Conservation (phyloP, 2,329 filamentous ascomycete genomes). For the Hypocreales sp. region DNA sequence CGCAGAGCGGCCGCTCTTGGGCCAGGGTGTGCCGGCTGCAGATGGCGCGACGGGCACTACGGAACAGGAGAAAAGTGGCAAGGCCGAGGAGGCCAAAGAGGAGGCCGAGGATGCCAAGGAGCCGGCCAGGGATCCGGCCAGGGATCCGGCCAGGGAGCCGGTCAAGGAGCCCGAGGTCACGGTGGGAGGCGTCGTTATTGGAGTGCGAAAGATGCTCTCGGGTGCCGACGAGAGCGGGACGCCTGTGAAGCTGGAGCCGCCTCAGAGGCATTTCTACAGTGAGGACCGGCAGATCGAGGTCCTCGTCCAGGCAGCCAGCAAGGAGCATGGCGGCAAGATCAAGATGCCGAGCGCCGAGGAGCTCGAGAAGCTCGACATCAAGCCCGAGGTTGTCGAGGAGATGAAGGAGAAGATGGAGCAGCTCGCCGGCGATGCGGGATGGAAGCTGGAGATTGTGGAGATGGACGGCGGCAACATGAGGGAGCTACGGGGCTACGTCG, state of each 20-base stretch:
- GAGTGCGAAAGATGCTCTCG: constrained; percentile 32
- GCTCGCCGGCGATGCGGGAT: constrained; percentile 54
- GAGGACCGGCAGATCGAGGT: constrained; percentile 22
- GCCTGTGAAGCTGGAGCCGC: constrained; percentile 27
- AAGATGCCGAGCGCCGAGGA: constrained; percentile 49
- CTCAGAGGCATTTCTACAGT: constrained; percentile 22
- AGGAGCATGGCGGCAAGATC: constrained; percentile 45
- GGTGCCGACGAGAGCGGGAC: constrained; percentile 29
- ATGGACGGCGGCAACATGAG: constrained; percentile 34
- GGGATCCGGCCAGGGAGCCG: constrained; percentile 1
- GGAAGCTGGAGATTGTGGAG: constrained; percentile 71
- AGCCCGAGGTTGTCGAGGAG: constrained; percentile 50
- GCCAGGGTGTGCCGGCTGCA: constrained; percentile 16
- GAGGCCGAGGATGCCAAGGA: too few species aligned
- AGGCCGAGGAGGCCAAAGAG: not conserved
- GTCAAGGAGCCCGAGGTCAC: constrained; percentile 16
- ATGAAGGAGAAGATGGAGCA: constrained; percentile 53
- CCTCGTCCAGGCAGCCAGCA: constrained; percentile 26
- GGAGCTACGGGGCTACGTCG: constrained; percentile 57
- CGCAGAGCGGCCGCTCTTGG: constrained; percentile 22
- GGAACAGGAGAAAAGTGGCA: too few species aligned
- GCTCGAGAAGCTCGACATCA: constrained; percentile 51
- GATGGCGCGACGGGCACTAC: too few species aligned
- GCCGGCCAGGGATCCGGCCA: too few species aligned
- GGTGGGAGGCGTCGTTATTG: constrained; percentile 38